These are phyloP conservation scores for Guadua angustifolia DNA, from an alignment of 176 grass and related monocot genomes.

Conservation along the genomic window DNA sequence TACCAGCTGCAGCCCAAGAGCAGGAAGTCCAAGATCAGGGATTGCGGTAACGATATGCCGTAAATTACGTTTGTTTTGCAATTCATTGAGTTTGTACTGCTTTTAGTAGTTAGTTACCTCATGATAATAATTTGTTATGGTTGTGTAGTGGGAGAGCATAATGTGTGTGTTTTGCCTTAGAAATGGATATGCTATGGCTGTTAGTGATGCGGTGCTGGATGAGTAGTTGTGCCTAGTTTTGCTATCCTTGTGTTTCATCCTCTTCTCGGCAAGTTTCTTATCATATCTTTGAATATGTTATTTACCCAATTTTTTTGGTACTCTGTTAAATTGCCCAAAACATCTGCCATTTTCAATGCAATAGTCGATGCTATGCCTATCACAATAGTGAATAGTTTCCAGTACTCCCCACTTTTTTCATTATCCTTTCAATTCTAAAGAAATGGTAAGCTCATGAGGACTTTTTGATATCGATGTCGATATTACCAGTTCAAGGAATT, in stretches of 20 bases:
- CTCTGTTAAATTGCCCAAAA: not conserved
- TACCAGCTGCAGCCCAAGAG: slow-evolving; percentile 80
- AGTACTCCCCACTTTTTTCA: not conserved
- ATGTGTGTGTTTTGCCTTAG: not conserved
- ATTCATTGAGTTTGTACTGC: slow-evolving; percentile 7
- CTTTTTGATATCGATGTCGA: not conserved
- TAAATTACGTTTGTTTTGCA: not conserved
- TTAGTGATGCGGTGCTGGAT: not conserved
- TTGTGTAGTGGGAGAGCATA: not conserved
- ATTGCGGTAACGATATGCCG: slow-evolving; percentile 53
- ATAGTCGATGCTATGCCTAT: not conserved
- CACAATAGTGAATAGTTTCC: not conserved
- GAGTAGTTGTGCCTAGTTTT: not conserved
- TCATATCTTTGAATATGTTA: not conserved
- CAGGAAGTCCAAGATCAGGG: slow-evolving; percentile 78
- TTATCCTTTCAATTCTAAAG: not conserved
- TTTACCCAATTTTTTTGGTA: not conserved
- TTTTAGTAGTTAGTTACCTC: not conserved
- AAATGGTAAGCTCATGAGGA: not conserved
- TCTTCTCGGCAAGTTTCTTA: not conserved
- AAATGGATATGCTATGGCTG: not conserved
- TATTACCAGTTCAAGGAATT: not conserved
- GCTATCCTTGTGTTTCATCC: not conserved
- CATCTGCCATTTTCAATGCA: not conserved
- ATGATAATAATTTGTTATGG: slow-evolving; percentile 13